Base-by-base conservation (phyloP, 345 rosid genomes). In the Euphorbia peplus region DNA sequence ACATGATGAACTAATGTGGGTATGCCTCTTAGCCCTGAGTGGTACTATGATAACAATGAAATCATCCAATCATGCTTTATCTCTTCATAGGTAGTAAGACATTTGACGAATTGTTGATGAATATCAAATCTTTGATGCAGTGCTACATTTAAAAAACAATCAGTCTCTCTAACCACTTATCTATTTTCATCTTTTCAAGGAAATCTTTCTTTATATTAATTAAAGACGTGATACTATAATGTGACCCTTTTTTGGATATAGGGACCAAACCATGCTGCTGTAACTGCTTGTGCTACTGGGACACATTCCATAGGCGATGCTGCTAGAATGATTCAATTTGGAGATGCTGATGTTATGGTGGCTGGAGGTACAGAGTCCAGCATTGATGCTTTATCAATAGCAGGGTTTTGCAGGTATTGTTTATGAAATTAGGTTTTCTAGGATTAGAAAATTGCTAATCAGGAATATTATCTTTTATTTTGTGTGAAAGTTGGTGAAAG, bases 201-300 rank as follows among this genome's bases (percentile, higher is more conserved):
- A 22, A 22, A 7, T 63, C 64, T 22, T 70, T 59, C 19, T 46
- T 70, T 15, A 9, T 59, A 61, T 8, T 3, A 28, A 37, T 63
- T 61, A 59, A 57, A 29, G 69, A 42, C 58, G 57, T 66, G 29
- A 4, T 56, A 46, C 57, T 44, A 71, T 67, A 61, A 61, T 25
- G 35, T 74, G 57, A 57, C 68, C 54, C 70, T 50, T 56, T 70
- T 63, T 74, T 79, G 80, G 72, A 63, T 81, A 69, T 79, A 93
- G 97, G 98, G 99, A 56, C 97, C 99, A 79, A 95, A 95, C 80
- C 99, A 91, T 88, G 93, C 97, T 75, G 97, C 97, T 60, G 97
- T 95, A 78, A 91, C 97, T 75, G 99, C 97, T 68, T 95, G 99
- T 76, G 97, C 99, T 57, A 95, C 97, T 54, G 99, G 96, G 63